Percentiles rank a stretch among this genome's conserved stretches.
These are phyloP conservation scores for Blastocystis sp. DNA, from an alignment of 352 stramenopile species.

Conservation along the genomic window DNA sequence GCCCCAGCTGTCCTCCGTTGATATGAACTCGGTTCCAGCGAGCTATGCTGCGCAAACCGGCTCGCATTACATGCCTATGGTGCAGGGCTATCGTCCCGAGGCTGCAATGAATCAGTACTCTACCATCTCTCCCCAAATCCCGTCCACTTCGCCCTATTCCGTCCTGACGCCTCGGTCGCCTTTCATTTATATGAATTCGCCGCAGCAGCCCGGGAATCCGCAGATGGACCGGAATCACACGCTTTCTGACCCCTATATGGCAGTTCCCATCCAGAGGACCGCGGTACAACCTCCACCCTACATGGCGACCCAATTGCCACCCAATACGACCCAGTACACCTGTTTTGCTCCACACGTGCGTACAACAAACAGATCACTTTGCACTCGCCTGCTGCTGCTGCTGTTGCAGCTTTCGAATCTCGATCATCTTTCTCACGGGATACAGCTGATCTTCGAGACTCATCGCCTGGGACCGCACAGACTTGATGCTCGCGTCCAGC, in stretches of 20 bases:
- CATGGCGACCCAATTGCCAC: not conserved
- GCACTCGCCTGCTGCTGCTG: constrained; percentile 6
- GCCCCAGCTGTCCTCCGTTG: not conserved
- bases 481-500: constrained; percentile 21
- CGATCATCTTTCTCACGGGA: constrained; percentile 49
- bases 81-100: not conserved
- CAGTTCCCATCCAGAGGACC: not conserved
- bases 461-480: constrained; percentile 43
- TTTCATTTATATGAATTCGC: constrained; percentile 28
- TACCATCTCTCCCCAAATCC: not conserved
- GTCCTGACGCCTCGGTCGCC: constrained; percentile 8
- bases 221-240: not conserved
- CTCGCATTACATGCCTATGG: not conserved
- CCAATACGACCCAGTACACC: not conserved
- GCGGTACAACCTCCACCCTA: not conserved
- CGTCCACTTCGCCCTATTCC: not conserved
- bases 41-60: not conserved
- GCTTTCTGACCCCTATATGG: constrained; percentile 21
- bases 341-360: not conserved
- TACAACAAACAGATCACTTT: not conserved
- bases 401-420: not conserved
- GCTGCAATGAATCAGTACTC: not conserved
- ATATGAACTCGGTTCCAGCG: not conserved
- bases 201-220: not conserved
- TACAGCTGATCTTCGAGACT: constrained; percentile 37